Percentiles rank a stretch among this genome's conserved stretches.
These are phyloP conservation scores for Cephalotrichum gorgonifer DNA, from an alignment of 2,329 filamentous ascomycete genomes.

Conservation along the genomic window DNA sequence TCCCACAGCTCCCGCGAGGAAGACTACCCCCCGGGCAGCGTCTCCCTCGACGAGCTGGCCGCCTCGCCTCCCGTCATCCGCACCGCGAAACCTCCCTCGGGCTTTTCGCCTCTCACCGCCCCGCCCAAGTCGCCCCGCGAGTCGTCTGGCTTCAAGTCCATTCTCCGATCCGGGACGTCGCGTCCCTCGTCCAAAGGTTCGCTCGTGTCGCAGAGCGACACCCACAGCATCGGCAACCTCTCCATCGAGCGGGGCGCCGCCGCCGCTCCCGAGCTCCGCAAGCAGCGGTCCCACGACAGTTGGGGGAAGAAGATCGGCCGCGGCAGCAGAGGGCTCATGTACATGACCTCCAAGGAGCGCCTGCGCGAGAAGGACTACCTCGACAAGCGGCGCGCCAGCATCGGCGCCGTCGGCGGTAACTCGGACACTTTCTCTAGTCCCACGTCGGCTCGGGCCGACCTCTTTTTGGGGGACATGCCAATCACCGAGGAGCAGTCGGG, in stretches of 20 bases:
- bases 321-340: slow-evolving; percentile 51
- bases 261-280: slow-evolving; percentile 36
- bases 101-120: slow-evolving; percentile 61
- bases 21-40: slow-evolving; percentile 19
- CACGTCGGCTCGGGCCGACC: slow-evolving; percentile 28
- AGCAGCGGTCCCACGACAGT: slow-evolving; percentile 47
- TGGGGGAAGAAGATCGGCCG: slow-evolving; percentile 49
- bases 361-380: slow-evolving; percentile 52
- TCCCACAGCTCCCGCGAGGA: slow-evolving; percentile 39
- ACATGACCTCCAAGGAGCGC: slow-evolving; percentile 63
- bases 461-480: slow-evolving; percentile 39
- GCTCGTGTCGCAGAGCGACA: slow-evolving; percentile 42
- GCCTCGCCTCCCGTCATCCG: slow-evolving; percentile 63
- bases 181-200: slow-evolving; percentile 52
- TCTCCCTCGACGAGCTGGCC: slow-evolving; percentile 48
- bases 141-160: slow-evolving; percentile 45
- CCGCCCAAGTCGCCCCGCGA: slow-evolving; percentile 45
- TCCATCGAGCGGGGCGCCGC: slow-evolving; percentile 49
- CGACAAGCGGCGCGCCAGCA: slow-evolving; percentile 46
- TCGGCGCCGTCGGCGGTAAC: slow-evolving; percentile 27
- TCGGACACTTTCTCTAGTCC: slow-evolving; percentile 14
- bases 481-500: slow-evolving; percentile 43
- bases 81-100: slow-evolving; percentile 72
- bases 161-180: slow-evolving; percentile 43
- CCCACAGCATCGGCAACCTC: slow-evolving; percentile 52